Base-by-base conservation (phyloP, 352 stramenopile genomes). In the Phytophthora cryptogea region DNA sequence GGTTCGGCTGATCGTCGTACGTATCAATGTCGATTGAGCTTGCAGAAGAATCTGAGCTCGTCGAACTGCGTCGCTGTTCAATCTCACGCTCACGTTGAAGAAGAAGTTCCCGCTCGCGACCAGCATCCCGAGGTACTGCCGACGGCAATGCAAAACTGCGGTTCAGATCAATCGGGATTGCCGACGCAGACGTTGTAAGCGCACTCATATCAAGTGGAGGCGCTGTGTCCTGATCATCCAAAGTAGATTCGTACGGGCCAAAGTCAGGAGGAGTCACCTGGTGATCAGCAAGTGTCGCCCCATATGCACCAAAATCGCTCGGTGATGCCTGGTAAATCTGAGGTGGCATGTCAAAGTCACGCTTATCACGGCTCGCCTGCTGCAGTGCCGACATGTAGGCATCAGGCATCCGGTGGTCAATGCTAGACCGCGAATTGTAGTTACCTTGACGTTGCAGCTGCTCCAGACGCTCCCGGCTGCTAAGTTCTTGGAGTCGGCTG, bases 21-120 rank as follows among this genome's bases (percentile, higher is more conserved):
- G 77, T 71, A 43, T 92, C 83, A 59, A 90, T 87, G 40, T 92
- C 80, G 35, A 92, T 90, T 3, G 82, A 92, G 28, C 53, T 74
- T 0, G 74, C 73, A 11, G 83, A 92, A 23, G 82, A 92, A 17
- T 78, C 70, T 0, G 80, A 92, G 47, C 83, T 87, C 27, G 59
- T 72, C 2, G 83, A 92, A 45, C 77, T 47, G 26, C 64, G 64
- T 4, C 47, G 41, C 47, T 54, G 57, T 33, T 70, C 49, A 10
- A 64, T 50, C 27, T 72, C 53, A 5, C 48, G 59, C 48, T 68
- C 44, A 8, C 45, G 70, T 46, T 54, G 53, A 55, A 61, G 27
- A 33, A 68, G 46, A 33, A 59, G 31, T 41, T 62, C 37, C 7
- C 27, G 36, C 7, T 68, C 62, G 8, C 45, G 55, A 52, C 36